Conservation (phyloP, 2,329 filamentous ascomycete species). For the Penicillium sp. region DNA sequence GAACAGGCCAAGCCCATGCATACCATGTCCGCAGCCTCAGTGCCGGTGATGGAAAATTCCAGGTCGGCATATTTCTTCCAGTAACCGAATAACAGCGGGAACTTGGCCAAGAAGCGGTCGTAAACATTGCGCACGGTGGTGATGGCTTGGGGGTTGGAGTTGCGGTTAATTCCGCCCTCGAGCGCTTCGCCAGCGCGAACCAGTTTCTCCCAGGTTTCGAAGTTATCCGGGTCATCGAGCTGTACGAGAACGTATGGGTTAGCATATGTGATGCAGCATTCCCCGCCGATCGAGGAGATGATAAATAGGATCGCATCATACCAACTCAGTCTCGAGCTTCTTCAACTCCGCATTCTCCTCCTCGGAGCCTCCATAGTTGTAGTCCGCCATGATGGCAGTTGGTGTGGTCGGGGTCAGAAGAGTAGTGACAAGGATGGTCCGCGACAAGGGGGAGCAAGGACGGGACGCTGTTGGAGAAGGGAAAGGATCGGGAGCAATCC, state of each 20-base stretch:
- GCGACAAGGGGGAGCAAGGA: no score
- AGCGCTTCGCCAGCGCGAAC: conserved; percentile 72
- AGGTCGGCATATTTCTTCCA: conserved; percentile 99
- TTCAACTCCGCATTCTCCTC: conserved; percentile 76
- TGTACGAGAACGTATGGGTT: no score
- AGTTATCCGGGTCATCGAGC: conserved; percentile 72
- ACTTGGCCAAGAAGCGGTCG: conserved; percentile 87
- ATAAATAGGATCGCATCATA: conserved; percentile 35
- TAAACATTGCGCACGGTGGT: conserved; percentile 77
- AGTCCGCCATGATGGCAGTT: conserved; percentile 60
- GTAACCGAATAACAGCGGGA: conserved; percentile 91
- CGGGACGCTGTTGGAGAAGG: no score
- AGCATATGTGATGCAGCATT: no score
- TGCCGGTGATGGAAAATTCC: conserved; percentile 92
- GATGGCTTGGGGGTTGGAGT: conserved; percentile 89
- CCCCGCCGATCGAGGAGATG: no score
- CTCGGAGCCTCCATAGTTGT: conserved; percentile 63
- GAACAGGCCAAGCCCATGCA: conserved; percentile 26
- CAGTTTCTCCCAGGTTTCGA: conserved; percentile 89
- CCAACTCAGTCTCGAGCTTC: conserved; percentile 68
- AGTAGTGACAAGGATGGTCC: no score
- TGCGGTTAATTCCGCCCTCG: conserved; percentile 88
- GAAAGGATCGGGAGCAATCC: no score
- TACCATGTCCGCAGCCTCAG: conserved; percentile 95
- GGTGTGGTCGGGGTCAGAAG: no score